Evolutionary conservation across 192 early-diverging fungal genomes (phyloP).

Genomic region (Coemansia sp.): DNA sequence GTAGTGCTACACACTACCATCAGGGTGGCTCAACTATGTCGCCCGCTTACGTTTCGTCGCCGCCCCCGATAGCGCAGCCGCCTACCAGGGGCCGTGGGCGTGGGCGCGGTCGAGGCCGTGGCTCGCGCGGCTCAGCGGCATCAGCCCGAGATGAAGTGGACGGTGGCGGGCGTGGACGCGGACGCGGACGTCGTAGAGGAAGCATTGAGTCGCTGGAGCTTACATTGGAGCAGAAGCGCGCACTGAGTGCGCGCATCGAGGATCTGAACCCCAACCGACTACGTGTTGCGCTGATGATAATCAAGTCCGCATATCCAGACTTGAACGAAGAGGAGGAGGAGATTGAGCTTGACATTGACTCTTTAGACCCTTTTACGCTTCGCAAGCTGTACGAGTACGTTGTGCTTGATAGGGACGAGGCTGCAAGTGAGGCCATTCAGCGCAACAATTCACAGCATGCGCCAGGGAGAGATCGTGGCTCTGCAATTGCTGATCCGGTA

Average conservation of each 20-base stretch:
- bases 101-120: slow-evolving; percentile 35
- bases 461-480: slow-evolving; percentile 38
- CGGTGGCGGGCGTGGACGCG: slow-evolving; percentile 22
- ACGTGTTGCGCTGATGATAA: slow-evolving; percentile 49
- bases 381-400: slow-evolving; percentile 88
- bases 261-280: slow-evolving; percentile 35
- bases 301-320: slow-evolving; percentile 54
- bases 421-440: slow-evolving; percentile 49
- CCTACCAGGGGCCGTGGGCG: slow-evolving; percentile 28
- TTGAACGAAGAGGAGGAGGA: slow-evolving; percentile 71
- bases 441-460: slow-evolving; percentile 49
- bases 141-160: slow-evolving; percentile 28
- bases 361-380: slow-evolving; percentile 77
- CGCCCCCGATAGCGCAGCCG: slow-evolving; percentile 14
- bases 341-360: slow-evolving; percentile 95
- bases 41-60: slow-evolving; percentile 31
- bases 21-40: slow-evolving; percentile 18
- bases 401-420: slow-evolving; percentile 55
- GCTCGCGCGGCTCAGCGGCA: slow-evolving; percentile 40
- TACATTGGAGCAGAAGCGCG: slow-evolving; percentile 85
- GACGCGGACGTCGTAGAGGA: slow-evolving; percentile 39
- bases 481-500: slow-evolving; percentile 53
- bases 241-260: slow-evolving; percentile 59
- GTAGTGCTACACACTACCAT: slow-evolving; percentile 19
- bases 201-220: slow-evolving; percentile 58